Conservation (phyloP, 768 basidiomycete genomes). For the Rhizopogon rudus region DNA sequence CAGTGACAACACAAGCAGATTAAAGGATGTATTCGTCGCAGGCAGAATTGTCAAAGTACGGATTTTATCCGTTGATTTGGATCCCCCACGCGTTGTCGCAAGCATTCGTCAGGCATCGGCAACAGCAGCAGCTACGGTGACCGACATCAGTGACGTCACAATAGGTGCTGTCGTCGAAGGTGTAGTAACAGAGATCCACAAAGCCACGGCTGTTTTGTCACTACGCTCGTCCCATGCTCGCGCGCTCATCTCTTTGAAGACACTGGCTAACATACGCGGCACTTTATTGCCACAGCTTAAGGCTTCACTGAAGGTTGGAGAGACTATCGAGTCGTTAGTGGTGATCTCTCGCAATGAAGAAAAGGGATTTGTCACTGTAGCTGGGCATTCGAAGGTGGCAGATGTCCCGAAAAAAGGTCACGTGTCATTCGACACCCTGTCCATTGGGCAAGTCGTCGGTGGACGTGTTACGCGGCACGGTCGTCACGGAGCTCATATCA, state of each 20-base stretch:
- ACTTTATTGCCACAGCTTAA: slow-evolving; percentile 65
- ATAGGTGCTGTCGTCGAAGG: slow-evolving; percentile 74
- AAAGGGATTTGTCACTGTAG: slow-evolving; percentile 83
- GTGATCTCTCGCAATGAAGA: slow-evolving; percentile 88
- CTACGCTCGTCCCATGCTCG: slow-evolving; percentile 34
- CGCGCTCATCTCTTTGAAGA: slow-evolving; percentile 78
- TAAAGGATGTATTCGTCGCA: slow-evolving; percentile 61
- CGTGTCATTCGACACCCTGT: slow-evolving; percentile 61
- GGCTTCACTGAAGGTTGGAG: slow-evolving; percentile 57
- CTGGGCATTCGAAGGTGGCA: slow-evolving; percentile 61
- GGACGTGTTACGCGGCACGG: slow-evolving; percentile 78
- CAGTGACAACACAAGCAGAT: slow-evolving; percentile 57
- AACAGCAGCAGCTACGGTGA: slow-evolving; percentile 37
- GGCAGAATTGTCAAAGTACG: slow-evolving; percentile 86
- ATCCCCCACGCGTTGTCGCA: slow-evolving; percentile 64
- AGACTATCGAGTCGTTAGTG: slow-evolving; percentile 68
- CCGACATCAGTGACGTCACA: slow-evolving; percentile 69
- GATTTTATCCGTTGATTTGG: slow-evolving; percentile 58
- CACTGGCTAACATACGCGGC: slow-evolving; percentile 75
- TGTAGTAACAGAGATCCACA: slow-evolving; percentile 74
- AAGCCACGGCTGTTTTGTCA: slow-evolving; percentile 73
- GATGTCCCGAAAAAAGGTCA: slow-evolving; percentile 41
- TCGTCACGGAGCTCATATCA: slow-evolving; percentile 70
- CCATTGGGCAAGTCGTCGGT: slow-evolving; percentile 68
- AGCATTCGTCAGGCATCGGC: slow-evolving; percentile 80